A percentile compares a stretch with the other conserved stretches of the same genome.
Conservation (phyloP, 129 eudicot genomes). For the Artemisia argyi region DNA sequence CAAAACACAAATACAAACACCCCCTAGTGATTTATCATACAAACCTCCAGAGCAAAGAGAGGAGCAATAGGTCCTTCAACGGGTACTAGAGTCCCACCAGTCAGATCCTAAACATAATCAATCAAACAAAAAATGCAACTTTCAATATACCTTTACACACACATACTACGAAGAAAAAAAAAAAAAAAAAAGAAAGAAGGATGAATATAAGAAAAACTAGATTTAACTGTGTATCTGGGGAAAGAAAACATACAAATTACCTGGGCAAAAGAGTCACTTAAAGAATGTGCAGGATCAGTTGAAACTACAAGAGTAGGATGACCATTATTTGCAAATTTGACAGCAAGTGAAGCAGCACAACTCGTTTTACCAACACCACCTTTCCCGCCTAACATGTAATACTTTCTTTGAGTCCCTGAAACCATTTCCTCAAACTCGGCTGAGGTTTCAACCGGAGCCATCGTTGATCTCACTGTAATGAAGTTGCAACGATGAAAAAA, state of each 20-base stretch:
- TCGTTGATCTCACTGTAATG: constrained; percentile 72
- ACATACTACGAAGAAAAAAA: too few species aligned
- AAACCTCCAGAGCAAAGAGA: constrained; percentile 92
- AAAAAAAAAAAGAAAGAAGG: too few species aligned
- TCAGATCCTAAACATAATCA: constrained; percentile 59
- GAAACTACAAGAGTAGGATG: constrained; percentile 98
- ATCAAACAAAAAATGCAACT: neutral
- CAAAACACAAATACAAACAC: neutral
- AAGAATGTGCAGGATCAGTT: constrained; percentile 98
- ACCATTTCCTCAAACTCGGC: constrained; percentile 90
- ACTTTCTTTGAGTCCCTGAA: constrained; percentile 83
- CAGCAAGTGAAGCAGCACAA: constrained; percentile 98
- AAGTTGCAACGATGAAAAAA: neutral
- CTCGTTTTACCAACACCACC: constrained; percentile 99
- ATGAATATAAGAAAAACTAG: too few species aligned
- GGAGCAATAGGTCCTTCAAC: constrained; percentile 89
- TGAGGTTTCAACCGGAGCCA: constrained; percentile 68
- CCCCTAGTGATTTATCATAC: constrained; percentile 14
- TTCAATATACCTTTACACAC: constrained; percentile 1
- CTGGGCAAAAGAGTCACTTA: constrained; percentile 98
- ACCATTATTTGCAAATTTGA: constrained; percentile 91
- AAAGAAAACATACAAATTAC: constrained; percentile 31
- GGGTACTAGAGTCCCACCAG: constrained; percentile 87
- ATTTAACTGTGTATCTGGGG: neutral
- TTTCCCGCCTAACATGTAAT: constrained; percentile 93